phyloP scores from a whole-genome alignment of 2,329 filamentous ascomycete species.

The Trichoderma hamatum region DNA sequence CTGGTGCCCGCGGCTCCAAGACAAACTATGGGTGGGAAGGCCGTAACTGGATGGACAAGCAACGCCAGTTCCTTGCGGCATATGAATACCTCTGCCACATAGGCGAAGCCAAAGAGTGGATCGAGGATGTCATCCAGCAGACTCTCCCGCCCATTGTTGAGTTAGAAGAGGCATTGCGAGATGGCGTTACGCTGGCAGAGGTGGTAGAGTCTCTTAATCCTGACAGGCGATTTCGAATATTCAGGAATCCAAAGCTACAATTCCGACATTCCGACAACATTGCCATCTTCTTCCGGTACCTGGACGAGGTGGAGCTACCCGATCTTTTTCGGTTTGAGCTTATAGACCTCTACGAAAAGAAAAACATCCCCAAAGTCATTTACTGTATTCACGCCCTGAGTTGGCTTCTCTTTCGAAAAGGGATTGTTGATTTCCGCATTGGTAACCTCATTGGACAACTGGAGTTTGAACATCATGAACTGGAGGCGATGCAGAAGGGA shows the following conservation, averaged over 20 bases:
- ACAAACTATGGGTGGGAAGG: conserved; percentile 72
- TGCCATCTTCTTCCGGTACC: conserved; percentile 89
- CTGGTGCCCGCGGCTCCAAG: conserved; percentile 49
- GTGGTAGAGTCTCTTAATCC: conserved; percentile 88
- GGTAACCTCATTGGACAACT: conserved; percentile 95
- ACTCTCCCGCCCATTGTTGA: conserved; percentile 90
- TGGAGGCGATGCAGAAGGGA: conserved; percentile 95
- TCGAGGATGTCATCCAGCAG: conserved; percentile 84
- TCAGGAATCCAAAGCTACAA: conserved; percentile 81
- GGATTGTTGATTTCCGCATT: conserved; percentile 92
- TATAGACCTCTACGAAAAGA: conserved; percentile 98
- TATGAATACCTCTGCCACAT: conserved; percentile 99
- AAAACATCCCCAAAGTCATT: conserved; percentile 98
- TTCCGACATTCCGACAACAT: conserved; percentile 98
- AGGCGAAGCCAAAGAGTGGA: conserved; percentile 98
- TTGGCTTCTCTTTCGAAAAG: conserved; percentile 95
- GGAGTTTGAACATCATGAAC: conserved; percentile 95
- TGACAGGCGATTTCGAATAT: conserved; percentile 76
- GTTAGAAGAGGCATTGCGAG: conserved; percentile 85
- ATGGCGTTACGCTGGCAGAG: conserved; percentile 93
- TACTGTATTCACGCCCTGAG: conserved; percentile 97
- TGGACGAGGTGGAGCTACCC: conserved; percentile 88
- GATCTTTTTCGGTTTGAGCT: conserved; percentile 97
- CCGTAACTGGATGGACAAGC: conserved; percentile 98
- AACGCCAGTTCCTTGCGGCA: conserved; percentile 91